A percentile compares a stretch with the other conserved stretches of the same genome.
Evolutionary conservation across 2,329 filamentous ascomycete species (phyloP).

Genomic region (Colletotrichum incanum): DNA sequence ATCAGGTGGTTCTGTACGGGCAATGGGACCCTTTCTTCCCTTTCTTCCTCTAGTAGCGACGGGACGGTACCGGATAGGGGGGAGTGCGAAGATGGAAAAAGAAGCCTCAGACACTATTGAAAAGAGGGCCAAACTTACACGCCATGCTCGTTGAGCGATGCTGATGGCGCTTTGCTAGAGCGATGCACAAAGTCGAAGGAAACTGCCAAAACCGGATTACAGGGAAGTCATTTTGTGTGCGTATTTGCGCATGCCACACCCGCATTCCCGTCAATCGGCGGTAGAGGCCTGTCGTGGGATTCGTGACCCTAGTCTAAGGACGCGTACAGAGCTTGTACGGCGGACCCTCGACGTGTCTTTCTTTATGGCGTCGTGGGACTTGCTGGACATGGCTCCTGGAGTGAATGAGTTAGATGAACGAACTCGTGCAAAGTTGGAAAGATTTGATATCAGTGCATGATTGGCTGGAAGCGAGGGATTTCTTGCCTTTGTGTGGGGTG

Average conservation of each 20-base stretch:
- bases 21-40: background rate
- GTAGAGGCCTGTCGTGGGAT: conserved; percentile 13
- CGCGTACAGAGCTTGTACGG: background rate
- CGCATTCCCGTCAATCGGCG: conserved; percentile 18
- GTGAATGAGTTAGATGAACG: background rate
- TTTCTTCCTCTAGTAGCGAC: background rate
- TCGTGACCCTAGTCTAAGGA: background rate
- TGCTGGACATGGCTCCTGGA: background rate
- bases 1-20: background rate
- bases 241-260: conserved; percentile 10
- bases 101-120: conserved; percentile 6
- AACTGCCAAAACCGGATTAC: background rate
- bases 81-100: background rate
- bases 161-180: background rate
- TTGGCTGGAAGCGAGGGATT: too few relatives aligned
- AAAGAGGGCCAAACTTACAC: background rate
- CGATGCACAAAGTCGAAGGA: background rate
- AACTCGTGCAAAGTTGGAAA: background rate
- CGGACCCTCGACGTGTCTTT: conserved; percentile 7
- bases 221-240: background rate
- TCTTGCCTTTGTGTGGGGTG: background rate
- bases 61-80: too few relatives aligned
- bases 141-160: background rate
- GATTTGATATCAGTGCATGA: background rate
- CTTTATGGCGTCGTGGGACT: too few relatives aligned